Conservation (phyloP, 768 basidiomycete genomes). For the Mycena venus region DNA sequence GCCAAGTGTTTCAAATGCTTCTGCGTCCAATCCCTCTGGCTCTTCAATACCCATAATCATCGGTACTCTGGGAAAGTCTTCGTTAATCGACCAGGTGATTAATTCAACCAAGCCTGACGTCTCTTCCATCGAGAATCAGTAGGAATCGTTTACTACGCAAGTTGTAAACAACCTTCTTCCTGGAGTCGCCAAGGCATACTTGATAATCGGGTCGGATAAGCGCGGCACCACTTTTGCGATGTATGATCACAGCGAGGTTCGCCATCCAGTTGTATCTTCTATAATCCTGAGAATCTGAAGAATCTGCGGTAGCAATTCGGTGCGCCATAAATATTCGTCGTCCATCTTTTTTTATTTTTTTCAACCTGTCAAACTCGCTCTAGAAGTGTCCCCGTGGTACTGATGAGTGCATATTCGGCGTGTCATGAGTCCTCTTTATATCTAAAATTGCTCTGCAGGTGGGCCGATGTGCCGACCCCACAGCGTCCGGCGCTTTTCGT, state of each 20-base stretch:
- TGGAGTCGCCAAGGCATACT: conserved; percentile 71
- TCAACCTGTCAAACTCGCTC: conserved; percentile 18
- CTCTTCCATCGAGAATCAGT: conserved; percentile 69
- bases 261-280: neutral
- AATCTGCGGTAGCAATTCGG: conserved; percentile 74
- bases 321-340: conserved; percentile 33
- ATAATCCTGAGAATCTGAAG: neutral
- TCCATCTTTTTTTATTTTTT: conserved; percentile 1
- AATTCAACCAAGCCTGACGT: conserved; percentile 68
- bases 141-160: conserved; percentile 72
- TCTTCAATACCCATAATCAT: conserved; percentile 67
- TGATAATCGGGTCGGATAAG: conserved; percentile 78
- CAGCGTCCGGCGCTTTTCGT: conserved; percentile 64
- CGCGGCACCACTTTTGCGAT: conserved; percentile 76
- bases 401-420: too few species aligned
- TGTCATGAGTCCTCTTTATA: too few species aligned
- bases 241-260: conserved; percentile 35
- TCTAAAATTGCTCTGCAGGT: too few species aligned
- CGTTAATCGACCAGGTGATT: conserved; percentile 65
- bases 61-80: conserved; percentile 72
- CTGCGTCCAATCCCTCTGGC: conserved; percentile 49
- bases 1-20: conserved; percentile 67
- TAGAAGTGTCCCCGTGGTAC: conserved; percentile 81
- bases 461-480: conserved; percentile 80
- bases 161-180: conserved; percentile 69